Evolutionary conservation across 768 basidiomycete genomes (phyloP).

Genomic region (Leccinum imitatum): DNA sequence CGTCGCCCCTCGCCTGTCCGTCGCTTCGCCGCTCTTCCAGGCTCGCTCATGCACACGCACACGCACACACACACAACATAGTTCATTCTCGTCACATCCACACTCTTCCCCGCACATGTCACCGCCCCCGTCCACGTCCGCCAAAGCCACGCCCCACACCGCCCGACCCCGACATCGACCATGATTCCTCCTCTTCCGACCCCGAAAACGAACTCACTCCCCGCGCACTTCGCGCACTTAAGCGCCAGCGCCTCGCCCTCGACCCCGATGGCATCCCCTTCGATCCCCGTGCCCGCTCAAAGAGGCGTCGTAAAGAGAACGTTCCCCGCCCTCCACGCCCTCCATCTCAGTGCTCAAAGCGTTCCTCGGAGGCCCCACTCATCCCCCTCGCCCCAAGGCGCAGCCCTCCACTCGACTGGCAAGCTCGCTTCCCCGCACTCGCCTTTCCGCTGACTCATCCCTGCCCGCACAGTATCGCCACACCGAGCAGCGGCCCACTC

Average conservation of each 20-base stretch:
- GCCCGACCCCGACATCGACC: slow-evolving; percentile 18
- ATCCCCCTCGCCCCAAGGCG: slow-evolving; percentile 9
- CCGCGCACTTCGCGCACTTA: slow-evolving; percentile 35
- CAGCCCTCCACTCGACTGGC: not conserved
- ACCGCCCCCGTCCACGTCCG: slow-evolving; percentile 17
- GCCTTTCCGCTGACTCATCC: not conserved
- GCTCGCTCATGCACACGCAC: slow-evolving; percentile 22
- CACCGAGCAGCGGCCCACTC: slow-evolving; percentile 5
- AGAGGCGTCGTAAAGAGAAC: slow-evolving; percentile 27
- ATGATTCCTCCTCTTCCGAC: slow-evolving; percentile 22
- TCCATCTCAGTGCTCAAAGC: slow-evolving; percentile 4
- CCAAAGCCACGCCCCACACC: not conserved
- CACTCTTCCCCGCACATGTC: slow-evolving; percentile 30
- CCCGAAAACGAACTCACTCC: slow-evolving; percentile 34
- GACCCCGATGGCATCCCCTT: slow-evolving; percentile 31
- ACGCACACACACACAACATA: too few relatives aligned
- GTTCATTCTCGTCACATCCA: slow-evolving; percentile 11
- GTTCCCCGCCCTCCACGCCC: not conserved
- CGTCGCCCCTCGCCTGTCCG: slow-evolving; percentile 27
- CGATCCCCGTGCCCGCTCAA: slow-evolving; percentile 10
- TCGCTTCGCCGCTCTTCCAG: slow-evolving; percentile 29
- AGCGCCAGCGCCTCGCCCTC: slow-evolving; percentile 32
- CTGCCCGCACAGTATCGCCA: slow-evolving; percentile 7
- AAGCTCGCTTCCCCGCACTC: not conserved
- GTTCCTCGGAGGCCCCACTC: slow-evolving; percentile 10